Percentiles rank a stretch among this genome's conserved stretches.
These are phyloP conservation scores for Populus euphratica DNA, from an alignment of 345 rosid species.

Conservation along the genomic window DNA sequence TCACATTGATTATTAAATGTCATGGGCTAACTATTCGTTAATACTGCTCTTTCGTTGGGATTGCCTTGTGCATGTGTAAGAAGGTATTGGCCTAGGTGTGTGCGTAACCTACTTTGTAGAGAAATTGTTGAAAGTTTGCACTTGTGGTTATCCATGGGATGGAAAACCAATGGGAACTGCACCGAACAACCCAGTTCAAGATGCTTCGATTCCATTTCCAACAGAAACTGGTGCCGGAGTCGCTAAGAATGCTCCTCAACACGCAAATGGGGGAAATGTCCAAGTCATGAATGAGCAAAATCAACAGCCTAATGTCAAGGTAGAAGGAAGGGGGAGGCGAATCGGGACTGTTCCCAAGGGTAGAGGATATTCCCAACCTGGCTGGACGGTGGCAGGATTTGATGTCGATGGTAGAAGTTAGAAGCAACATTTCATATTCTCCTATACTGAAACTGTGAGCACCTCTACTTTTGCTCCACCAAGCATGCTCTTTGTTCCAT, in stretches of 20 bases:
- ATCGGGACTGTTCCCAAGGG: slow-evolving; percentile 53
- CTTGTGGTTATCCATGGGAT: slow-evolving; percentile 39
- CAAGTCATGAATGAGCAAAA: slow-evolving; percentile 27
- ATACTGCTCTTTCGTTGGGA: background rate
- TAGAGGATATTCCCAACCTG: slow-evolving; percentile 51
- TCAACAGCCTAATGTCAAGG: slow-evolving; percentile 43
- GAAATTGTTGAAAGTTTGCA: slow-evolving; percentile 25
- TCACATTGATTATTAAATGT: background rate
- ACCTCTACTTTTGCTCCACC: background rate
- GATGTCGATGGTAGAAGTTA: slow-evolving; percentile 70
- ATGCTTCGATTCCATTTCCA: slow-evolving; percentile 26
- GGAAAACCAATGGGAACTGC: slow-evolving; percentile 28
- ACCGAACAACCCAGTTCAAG: slow-evolving; percentile 27
- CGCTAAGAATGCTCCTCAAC: slow-evolving; percentile 28
- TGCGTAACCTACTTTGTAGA: background rate
- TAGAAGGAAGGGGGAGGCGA: slow-evolving; percentile 63
- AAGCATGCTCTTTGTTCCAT: background rate
- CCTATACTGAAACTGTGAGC: slow-evolving; percentile 4
- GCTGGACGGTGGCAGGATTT: slow-evolving; percentile 76
- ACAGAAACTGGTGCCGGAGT: slow-evolving; percentile 23
- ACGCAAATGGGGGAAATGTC: slow-evolving; percentile 5
- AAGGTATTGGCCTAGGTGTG: background rate
- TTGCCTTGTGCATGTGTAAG: background rate
- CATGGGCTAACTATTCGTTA: background rate
- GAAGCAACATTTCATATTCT: slow-evolving; percentile 12